Conservation (phyloP, 1,139 yeast species). For the Kluyveromyces marxianus region DNA sequence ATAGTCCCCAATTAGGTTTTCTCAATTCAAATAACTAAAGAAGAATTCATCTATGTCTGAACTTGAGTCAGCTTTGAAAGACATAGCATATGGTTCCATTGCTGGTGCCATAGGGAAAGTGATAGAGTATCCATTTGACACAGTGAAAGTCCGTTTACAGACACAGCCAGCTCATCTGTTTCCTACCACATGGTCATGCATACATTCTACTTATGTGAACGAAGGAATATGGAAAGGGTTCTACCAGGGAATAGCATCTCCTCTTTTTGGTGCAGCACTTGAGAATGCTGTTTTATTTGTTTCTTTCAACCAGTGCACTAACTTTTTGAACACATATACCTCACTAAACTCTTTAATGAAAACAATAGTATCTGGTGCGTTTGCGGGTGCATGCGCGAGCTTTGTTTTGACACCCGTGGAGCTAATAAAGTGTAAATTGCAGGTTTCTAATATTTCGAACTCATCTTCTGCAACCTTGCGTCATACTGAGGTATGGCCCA, state of each 20-base stretch:
- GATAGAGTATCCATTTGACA: constrained; percentile 88
- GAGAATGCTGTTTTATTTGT: constrained; percentile 74
- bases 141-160: constrained; percentile 83
- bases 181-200: constrained; percentile 39
- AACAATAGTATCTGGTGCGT: constrained; percentile 60
- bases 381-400: constrained; percentile 78
- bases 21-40: background rate
- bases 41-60: background rate
- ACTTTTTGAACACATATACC: constrained; percentile 20
- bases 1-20: too few species aligned
- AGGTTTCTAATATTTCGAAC: constrained; percentile 47
- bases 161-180: constrained; percentile 45
- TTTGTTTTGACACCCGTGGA: constrained; percentile 86
- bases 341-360: constrained; percentile 35
- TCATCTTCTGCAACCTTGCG: constrained; percentile 7
- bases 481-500: constrained; percentile 28
- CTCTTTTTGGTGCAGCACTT: constrained; percentile 78
- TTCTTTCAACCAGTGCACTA: constrained; percentile 46
- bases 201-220: constrained; percentile 46
- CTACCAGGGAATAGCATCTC: constrained; percentile 68
- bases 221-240: constrained; percentile 63
- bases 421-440: constrained; percentile 78
- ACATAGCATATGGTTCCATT: constrained; percentile 30
- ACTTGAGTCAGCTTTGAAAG: constrained; percentile 18
- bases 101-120: constrained; percentile 83